These are phyloP conservation scores for Rubus idaeus DNA, from an alignment of 306 rosid species.

Conservation along the genomic window DNA sequence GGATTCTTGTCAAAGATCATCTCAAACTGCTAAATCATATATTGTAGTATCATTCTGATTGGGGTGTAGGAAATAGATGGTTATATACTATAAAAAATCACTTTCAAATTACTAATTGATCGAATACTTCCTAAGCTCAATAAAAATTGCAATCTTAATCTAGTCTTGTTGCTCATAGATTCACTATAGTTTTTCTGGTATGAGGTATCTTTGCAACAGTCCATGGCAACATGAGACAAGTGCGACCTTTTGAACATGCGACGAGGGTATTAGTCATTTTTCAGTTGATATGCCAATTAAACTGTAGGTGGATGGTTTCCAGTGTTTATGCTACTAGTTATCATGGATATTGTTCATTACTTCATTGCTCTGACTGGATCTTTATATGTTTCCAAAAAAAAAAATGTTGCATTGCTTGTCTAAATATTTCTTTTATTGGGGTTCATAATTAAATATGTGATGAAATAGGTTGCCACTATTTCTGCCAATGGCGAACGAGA, in stretches of 20 bases:
- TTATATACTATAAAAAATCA: too few relatives aligned
- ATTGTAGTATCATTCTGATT: conserved; percentile 16
- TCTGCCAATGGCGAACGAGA: conserved; percentile 93
- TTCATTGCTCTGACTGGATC: background rate
- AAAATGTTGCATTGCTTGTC: background rate
- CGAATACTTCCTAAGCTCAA: background rate
- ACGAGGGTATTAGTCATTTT: background rate
- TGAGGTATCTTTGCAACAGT: background rate
- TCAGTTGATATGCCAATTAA: background rate
- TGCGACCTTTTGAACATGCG: background rate
- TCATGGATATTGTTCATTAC: background rate
- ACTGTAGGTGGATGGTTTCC: background rate
- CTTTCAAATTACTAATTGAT: background rate
- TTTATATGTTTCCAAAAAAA: background rate
- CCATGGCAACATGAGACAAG: background rate
- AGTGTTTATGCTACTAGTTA: background rate
- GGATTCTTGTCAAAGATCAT: conserved; percentile 25
- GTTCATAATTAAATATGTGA: conserved; percentile 17
- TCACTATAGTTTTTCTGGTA: background rate
- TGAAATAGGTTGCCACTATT: conserved; percentile 80
- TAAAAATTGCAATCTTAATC: background rate
- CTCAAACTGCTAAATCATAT: conserved; percentile 15
- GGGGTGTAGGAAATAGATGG: background rate
- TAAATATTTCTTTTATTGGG: background rate
- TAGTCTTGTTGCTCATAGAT: background rate